Conservation (phyloP, 2,329 filamentous ascomycete genomes). For the Blastomyces silverae region DNA sequence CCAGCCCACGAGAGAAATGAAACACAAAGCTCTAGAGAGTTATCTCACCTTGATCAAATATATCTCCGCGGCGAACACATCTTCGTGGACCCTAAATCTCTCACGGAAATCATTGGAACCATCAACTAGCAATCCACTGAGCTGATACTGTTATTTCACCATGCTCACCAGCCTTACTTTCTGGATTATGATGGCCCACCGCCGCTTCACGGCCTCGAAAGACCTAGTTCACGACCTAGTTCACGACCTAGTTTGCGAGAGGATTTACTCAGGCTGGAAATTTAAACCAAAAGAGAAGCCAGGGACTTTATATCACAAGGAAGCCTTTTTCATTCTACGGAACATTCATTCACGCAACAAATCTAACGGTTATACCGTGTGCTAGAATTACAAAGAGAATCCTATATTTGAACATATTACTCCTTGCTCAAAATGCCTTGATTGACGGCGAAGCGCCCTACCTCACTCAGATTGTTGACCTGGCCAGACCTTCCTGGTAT, state of each 20-base stretch:
- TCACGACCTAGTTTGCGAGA: slow-evolving; percentile 25
- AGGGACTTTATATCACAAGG: slow-evolving; percentile 26
- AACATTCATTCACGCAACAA: slow-evolving; percentile 23
- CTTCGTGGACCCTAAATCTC: slow-evolving; percentile 28
- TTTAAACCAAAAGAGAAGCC: slow-evolving; percentile 24
- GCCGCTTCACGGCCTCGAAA: slow-evolving; percentile 16
- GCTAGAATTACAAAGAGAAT: slow-evolving; percentile 32
- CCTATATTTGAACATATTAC: slow-evolving; percentile 27
- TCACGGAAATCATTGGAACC: slow-evolving; percentile 24
- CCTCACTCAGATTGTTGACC: slow-evolving; percentile 22
- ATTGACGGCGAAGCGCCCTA: slow-evolving; percentile 32
- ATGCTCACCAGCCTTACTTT: slow-evolving; percentile 31
- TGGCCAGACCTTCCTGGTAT: slow-evolving; percentile 26
- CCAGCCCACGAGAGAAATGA: slow-evolving; percentile 25
- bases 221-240: slow-evolving; percentile 27
- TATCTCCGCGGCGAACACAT: too few species aligned
- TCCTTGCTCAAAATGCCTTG: slow-evolving; percentile 31
- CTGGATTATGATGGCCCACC: slow-evolving; percentile 32
- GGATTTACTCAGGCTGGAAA: slow-evolving; percentile 24
- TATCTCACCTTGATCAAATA: slow-evolving; percentile 15
- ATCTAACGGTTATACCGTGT: slow-evolving; percentile 27
- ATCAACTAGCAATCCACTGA: too few species aligned
- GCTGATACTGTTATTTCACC: slow-evolving; percentile 33
- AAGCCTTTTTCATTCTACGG: slow-evolving; percentile 31
- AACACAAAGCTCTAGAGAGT: slow-evolving; percentile 21